Conservation (phyloP, 2,329 filamentous ascomycete genomes). For the Pseudonectria foliicola region DNA sequence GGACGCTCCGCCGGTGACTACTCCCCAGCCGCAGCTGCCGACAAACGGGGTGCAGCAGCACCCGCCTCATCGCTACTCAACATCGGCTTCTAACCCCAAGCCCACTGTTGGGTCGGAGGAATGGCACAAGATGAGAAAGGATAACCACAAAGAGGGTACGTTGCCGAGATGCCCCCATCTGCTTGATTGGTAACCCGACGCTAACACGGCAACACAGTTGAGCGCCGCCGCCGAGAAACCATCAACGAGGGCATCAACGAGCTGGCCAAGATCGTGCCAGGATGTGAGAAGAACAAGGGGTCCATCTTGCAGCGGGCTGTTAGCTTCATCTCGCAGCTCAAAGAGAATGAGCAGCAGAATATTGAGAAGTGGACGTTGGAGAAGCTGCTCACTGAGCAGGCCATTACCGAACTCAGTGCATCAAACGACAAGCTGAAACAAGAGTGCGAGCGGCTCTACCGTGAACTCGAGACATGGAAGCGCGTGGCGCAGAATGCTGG, state of each 20-base stretch:
- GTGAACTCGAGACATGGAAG: slow-evolving; percentile 75
- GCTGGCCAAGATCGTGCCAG: slow-evolving; percentile 92
- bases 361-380: slow-evolving; percentile 91
- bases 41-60: slow-evolving; percentile 34
- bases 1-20: slow-evolving; percentile 17
- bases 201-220: slow-evolving; percentile 53
- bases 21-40: slow-evolving; percentile 24
- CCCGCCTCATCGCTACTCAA: slow-evolving; percentile 27
- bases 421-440: slow-evolving; percentile 82
- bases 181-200: neutral
- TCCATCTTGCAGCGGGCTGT: slow-evolving; percentile 91
- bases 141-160: slow-evolving; percentile 97
- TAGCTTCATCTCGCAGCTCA: slow-evolving; percentile 88
- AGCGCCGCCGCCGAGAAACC: slow-evolving; percentile 90
- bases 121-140: slow-evolving; percentile 95
- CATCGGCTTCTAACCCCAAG: slow-evolving; percentile 49
- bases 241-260: slow-evolving; percentile 99
- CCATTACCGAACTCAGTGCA: slow-evolving; percentile 77
- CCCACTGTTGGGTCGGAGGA: slow-evolving; percentile 92
- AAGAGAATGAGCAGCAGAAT: slow-evolving; percentile 89
- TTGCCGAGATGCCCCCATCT: slow-evolving; percentile 2
- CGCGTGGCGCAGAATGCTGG: slow-evolving; percentile 56
- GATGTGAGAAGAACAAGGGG: slow-evolving; percentile 98
- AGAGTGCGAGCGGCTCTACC: slow-evolving; percentile 70
- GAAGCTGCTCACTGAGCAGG: slow-evolving; percentile 84